Percentiles rank a stretch among this genome's conserved stretches.
Conservation (phyloP, 768 basidiomycete genomes). For the Lactarius tabidus region DNA sequence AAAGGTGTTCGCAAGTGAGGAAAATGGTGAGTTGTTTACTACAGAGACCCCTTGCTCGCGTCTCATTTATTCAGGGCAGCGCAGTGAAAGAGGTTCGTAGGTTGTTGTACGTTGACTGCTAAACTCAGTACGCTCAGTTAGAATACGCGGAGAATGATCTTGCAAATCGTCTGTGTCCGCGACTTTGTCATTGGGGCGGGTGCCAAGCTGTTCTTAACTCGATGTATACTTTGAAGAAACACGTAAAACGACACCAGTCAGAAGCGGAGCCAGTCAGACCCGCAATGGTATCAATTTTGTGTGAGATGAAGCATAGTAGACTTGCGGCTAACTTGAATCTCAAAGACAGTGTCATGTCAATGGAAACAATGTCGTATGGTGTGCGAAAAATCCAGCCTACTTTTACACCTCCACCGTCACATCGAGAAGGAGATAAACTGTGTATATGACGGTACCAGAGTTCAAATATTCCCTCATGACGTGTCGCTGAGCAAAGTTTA, state of each 20-base stretch:
- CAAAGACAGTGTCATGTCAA: constrained; percentile 22
- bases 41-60: neutral
- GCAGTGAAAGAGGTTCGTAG: constrained; percentile 18
- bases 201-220: constrained; percentile 24
- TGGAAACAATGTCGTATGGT: constrained; percentile 25
- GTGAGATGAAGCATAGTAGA: constrained; percentile 2
- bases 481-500: neutral
- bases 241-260: constrained; percentile 21
- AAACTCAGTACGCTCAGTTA: constrained; percentile 15
- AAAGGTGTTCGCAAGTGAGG: neutral
- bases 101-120: neutral
- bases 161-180: constrained; percentile 19
- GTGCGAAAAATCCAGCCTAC: constrained; percentile 18
- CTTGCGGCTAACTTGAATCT: constrained; percentile 5
- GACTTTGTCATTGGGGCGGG: constrained; percentile 19
- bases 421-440: constrained; percentile 15
- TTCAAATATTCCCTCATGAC: neutral
- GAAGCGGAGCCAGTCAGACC: constrained; percentile 17
- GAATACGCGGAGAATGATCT: constrained; percentile 20
- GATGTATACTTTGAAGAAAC: constrained; percentile 23
- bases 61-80: constrained; percentile 11
- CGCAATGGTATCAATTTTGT: constrained; percentile 11
- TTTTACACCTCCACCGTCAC: constrained; percentile 18
- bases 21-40: constrained; percentile 2
- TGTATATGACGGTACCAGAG: constrained; percentile 15